A percentile compares a stretch with the other conserved stretches of the same genome.
Evolutionary conservation across 257 asterid genomes (phyloP).

Genomic region (Salvia splendens): DNA sequence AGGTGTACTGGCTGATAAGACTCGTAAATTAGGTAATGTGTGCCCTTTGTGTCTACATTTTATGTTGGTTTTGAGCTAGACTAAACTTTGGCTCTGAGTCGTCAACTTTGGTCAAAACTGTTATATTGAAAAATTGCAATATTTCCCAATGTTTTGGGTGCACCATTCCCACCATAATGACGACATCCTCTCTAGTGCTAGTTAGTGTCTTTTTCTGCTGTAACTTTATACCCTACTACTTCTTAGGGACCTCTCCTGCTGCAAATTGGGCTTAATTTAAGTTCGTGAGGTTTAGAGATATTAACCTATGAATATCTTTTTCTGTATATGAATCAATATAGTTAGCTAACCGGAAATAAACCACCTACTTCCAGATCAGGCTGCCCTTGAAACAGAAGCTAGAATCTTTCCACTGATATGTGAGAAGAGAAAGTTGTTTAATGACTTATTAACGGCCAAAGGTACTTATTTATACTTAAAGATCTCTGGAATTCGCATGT

Average conservation of each 20-base stretch:
- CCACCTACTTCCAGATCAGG: constrained; percentile 68
- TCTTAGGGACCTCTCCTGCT: constrained; percentile 16
- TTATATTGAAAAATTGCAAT: constrained; percentile 13
- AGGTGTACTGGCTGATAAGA: constrained; percentile 92
- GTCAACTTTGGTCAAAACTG: constrained; percentile 18
- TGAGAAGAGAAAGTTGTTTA: constrained; percentile 86
- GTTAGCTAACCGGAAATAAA: constrained; percentile 33
- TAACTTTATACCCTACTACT: constrained; percentile 11
- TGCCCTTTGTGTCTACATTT: constrained; percentile 22
- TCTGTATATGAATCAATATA: constrained; percentile 7
- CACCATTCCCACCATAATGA: constrained; percentile 23
- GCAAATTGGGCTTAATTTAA: constrained; percentile 15
- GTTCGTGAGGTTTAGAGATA: constrained; percentile 29
- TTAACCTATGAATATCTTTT: constrained; percentile 7
- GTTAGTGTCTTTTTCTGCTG: constrained; percentile 26
- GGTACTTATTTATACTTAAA: constrained; percentile 49
- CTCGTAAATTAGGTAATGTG: constrained; percentile 79
- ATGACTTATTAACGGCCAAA: constrained; percentile 87
- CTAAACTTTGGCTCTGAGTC: constrained; percentile 14
- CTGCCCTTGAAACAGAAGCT: constrained; percentile 93
- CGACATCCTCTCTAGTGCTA: constrained; percentile 23
- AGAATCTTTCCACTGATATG: constrained; percentile 79
- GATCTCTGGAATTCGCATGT: constrained; percentile 31
- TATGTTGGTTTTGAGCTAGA: constrained; percentile 2
- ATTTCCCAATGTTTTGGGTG: constrained; percentile 8